Evolutionary conservation across 495 filamentous ascomycete genomes (phyloP).

Genomic region (Aspergillus saccharolyticus): DNA sequence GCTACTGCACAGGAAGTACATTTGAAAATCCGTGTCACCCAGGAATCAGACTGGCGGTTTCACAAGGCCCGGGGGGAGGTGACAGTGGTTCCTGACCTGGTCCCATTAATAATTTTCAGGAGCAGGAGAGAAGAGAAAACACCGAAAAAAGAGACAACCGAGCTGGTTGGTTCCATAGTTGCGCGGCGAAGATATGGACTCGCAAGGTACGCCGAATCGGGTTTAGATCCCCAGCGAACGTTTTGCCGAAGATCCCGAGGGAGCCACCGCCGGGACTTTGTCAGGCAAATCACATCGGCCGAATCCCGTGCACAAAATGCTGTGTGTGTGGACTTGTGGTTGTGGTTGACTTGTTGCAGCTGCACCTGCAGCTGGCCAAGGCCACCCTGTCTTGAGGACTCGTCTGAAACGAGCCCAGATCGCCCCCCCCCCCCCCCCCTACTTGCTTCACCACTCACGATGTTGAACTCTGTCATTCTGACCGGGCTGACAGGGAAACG

Average conservation of each 20-base stretch:
- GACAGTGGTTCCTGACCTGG: background rate
- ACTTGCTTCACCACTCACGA: background rate
- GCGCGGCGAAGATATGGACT: conserved; percentile 11
- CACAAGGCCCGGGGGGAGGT: background rate
- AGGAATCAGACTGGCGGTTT: conserved; percentile 4
- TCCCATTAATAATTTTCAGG: background rate
- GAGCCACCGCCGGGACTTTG: background rate
- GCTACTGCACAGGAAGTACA: too few species aligned
- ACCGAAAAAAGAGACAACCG: background rate
- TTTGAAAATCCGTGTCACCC: conserved; percentile 5
- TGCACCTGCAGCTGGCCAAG: background rate
- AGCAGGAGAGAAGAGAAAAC: background rate
- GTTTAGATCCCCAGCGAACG: conserved; percentile 16
- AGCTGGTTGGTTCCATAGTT: background rate
- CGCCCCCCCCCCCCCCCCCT: too few species aligned
- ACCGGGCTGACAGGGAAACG: background rate
- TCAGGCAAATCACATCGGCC: background rate
- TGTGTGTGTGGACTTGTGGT: too few species aligned
- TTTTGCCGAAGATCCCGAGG: conserved; percentile 1
- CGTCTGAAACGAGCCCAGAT: background rate
- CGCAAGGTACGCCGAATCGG: conserved; percentile 26
- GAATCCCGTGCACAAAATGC: background rate
- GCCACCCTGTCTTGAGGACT: background rate
- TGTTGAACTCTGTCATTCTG: background rate
- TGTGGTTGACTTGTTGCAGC: background rate